Base-by-base conservation (phyloP, 192 early-diverging fungal species). In the Coemansia sp. region DNA sequence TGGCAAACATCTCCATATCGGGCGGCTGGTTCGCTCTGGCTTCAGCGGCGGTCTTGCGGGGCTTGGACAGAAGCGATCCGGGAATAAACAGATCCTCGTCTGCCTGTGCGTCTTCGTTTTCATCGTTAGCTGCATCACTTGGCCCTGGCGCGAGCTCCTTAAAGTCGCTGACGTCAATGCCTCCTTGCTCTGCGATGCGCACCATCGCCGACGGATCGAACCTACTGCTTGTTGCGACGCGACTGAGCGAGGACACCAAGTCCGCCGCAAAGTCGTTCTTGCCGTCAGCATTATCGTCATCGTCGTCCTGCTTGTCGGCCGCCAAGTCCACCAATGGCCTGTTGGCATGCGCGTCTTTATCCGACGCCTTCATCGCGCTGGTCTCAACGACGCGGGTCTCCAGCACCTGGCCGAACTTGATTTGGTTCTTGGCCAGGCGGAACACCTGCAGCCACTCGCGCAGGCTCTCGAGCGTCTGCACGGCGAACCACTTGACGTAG, bases 401-500 rank as follows among this genome's bases (percentile, higher is more conserved):
- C 6, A 77, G 69, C 16, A 77, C 60, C 45, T 71, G 58, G 54
- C 75, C 55, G 49, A 77, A 77, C 53, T 77, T 77, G 46, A 77
- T 71, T 55, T 77, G 75, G 55, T 72, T 78, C 42, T 78, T 78
- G 30, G 75, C 67, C 42, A 78, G 50, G 0, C 75, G 62, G 28
- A 78, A 64, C 2, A 72, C 61, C 67, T 58, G 63, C 45, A 78
- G 67, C 75, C 75, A 78, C 42, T 72, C 67, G 46, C 71, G 67
- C 60, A 78, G 39, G 19, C 64, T 65, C 19, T 78, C 75, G 20
- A 73, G 70, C 30, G 66, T 69, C 52, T 57, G 75, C 22, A 69
- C 77, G 14, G 72, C 71, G 50, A 80, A 74, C 72, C 68, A 74
- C 55, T 71, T 83, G 30, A 90, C 83, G 55, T 93, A 95, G 66